Percentiles rank a stretch among this genome's conserved stretches.
phyloP scores from a whole-genome alignment of 202 grass and related monocot species.

The Schoenoplectus tabernaemontani region DNA sequence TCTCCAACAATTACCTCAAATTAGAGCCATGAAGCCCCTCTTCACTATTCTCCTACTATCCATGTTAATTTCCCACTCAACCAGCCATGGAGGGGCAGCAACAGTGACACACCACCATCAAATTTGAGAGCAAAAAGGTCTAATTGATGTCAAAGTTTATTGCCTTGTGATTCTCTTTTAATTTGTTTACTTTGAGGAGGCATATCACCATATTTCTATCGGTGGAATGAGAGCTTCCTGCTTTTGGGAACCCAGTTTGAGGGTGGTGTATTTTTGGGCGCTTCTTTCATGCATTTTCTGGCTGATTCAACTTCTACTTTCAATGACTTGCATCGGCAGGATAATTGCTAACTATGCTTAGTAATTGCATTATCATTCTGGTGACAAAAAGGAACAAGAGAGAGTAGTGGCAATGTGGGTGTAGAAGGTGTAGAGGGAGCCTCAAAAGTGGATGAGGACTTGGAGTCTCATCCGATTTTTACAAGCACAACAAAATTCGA shows the following conservation, averaged over 20 bases:
- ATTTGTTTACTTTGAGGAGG: slow-evolving; percentile 50
- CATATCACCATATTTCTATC: slow-evolving; percentile 70
- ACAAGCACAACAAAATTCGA: slow-evolving; percentile 36
- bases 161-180: slow-evolving; percentile 69
- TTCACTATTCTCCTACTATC: slow-evolving; percentile 21
- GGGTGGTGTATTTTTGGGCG: slow-evolving; percentile 63
- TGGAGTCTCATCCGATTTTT: slow-evolving; percentile 24
- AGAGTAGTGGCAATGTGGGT: slow-evolving; percentile 8
- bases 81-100: slow-evolving; percentile 15
- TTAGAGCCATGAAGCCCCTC: neutral
- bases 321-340: slow-evolving; percentile 35
- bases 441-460: neutral
- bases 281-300: slow-evolving; percentile 70
- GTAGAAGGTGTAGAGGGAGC: neutral
- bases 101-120: neutral
- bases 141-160: slow-evolving; percentile 62
- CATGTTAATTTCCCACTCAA: slow-evolving; percentile 17
- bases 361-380: slow-evolving; percentile 36
- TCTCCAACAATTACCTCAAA: neutral
- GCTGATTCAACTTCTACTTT: slow-evolving; percentile 41
- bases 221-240: slow-evolving; percentile 76
- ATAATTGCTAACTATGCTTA: slow-evolving; percentile 73
- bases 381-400: slow-evolving; percentile 18
- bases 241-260: slow-evolving; percentile 78
- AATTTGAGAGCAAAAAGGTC: slow-evolving; percentile 30